Evolutionary conservation across 1,139 yeast genomes (phyloP).

Genomic region (Suhomyces ambrosiae): DNA sequence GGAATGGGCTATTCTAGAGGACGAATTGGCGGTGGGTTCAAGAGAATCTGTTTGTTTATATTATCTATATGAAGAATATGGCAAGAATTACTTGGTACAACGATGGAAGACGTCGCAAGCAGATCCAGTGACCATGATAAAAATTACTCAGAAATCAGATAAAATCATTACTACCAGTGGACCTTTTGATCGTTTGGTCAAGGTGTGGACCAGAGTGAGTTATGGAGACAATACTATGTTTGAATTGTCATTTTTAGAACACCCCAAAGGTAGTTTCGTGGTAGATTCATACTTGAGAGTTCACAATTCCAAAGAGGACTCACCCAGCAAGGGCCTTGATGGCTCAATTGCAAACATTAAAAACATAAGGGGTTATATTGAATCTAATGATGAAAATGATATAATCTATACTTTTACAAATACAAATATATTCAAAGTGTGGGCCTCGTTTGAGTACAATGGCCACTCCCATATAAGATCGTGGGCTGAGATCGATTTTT

Average conservation of each 20-base stretch:
- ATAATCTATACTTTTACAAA: conserved; percentile 62
- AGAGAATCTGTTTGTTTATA: conserved; percentile 52
- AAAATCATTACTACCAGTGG: conserved; percentile 64
- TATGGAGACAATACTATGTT: conserved; percentile 72
- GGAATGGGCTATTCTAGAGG: conserved; percentile 64
- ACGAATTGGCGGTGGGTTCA: conserved; percentile 67
- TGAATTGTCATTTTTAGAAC: conserved; percentile 70
- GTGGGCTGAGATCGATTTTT: conserved; percentile 60
- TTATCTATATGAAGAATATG: conserved; percentile 51
- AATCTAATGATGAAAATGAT: conserved; percentile 36
- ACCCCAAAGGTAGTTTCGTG: conserved; percentile 53
- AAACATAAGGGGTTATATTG: conserved; percentile 40
- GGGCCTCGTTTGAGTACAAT: conserved; percentile 70
- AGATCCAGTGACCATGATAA: conserved; percentile 54
- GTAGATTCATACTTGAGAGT: conserved; percentile 34
- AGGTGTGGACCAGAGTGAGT: conserved; percentile 77
- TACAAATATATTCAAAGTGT: conserved; percentile 61
- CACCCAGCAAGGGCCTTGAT: conserved; percentile 19
- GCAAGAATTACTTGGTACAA: conserved; percentile 29
- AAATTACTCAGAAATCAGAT: conserved; percentile 64
- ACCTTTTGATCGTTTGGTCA: conserved; percentile 63
- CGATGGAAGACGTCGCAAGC: conserved; percentile 63
- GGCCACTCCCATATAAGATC: conserved; percentile 58
- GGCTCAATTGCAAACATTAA: conserved; percentile 42
- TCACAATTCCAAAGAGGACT: conserved; percentile 5